Base-by-base conservation (phyloP, 2,329 filamentous ascomycete species). In the Penicillium olsonii region DNA sequence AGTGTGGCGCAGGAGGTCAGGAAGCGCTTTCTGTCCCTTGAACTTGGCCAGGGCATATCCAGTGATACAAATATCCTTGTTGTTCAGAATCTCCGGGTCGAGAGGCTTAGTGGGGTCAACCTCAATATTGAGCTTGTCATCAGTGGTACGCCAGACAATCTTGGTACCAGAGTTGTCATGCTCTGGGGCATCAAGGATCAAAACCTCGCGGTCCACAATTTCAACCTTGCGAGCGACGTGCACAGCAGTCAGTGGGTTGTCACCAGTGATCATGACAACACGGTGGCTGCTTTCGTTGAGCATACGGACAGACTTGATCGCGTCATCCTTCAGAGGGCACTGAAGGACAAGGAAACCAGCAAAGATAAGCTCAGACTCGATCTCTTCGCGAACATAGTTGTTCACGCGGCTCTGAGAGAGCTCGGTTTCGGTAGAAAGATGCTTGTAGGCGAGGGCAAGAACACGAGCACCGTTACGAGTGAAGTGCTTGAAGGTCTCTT, bases 401-500 rank as follows among this genome's bases (percentile, higher is more conserved):
- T 97, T 97, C 75, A 99, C 92, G 65, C 84, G 90, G 68, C 83
- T 82, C 59, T 90, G 83, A 37, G 90, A 87, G 53, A 96, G 80
- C 67, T 99, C 94, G 31, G 84, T 81, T 37, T 95, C 90, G 3
- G 81, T 77, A 2, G 90, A 87, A 12, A 99, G 80, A 67, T 92
- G 91, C 77, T 96, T 96, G 78, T 95, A 97, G 31, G 88, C 94
- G 35, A 99, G 82, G 40, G 92, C 90, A 31, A 99, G 81, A 12
- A 99, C 94, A 77, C 94, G 88, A 37, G 91, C 95, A 61, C 94
- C 94, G 62, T 95, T 95, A 56, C 94, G 85, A 46, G 92, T 97
- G 66, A 97, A 99, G 75, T 96, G 90, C 73, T 97, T 99, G 82
- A 85, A 99, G 0, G 94, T 99, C 74, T 97, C 94, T 69, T 99